phyloP scores from a whole-genome alignment of 2,329 filamentous ascomycete species.

The Chalaropsis ovoidea region DNA sequence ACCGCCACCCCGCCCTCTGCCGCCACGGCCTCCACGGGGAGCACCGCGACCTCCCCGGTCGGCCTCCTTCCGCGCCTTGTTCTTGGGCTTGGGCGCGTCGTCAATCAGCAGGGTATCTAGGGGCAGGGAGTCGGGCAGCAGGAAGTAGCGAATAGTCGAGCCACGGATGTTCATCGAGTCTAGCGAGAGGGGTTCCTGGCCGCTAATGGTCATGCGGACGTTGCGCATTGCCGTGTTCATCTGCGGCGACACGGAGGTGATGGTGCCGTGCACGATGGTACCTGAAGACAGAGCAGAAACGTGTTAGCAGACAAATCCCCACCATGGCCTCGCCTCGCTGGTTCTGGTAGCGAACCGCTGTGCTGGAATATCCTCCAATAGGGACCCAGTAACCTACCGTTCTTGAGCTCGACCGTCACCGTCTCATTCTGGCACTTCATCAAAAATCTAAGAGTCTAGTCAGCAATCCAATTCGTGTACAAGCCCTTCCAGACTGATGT shows the following conservation, averaged over 20 bases:
- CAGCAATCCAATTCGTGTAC: neutral
- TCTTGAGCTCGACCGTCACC: conserved; percentile 96
- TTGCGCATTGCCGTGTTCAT: conserved; percentile 97
- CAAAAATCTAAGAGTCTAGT: conserved; percentile 58
- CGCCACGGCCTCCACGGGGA: conserved; percentile 43
- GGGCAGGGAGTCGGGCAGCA: conserved; percentile 88
- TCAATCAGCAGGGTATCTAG: conserved; percentile 93
- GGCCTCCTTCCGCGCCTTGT: conserved; percentile 93
- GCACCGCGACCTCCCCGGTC: conserved; percentile 48
- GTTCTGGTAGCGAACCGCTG: neutral
- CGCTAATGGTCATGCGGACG: conserved; percentile 90
- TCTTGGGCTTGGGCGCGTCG: conserved; percentile 96
- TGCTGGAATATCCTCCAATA: neutral
- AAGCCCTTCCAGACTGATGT: neutral
- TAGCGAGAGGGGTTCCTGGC: conserved; percentile 75
- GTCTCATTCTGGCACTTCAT: conserved; percentile 99
- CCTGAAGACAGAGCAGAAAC: conserved; percentile 42
- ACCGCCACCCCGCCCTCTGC: conserved; percentile 48
- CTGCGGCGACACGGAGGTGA: conserved; percentile 89
- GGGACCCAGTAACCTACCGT: conserved; percentile 53
- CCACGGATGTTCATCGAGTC: conserved; percentile 96
- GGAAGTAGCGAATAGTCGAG: conserved; percentile 91
- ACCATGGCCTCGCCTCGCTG: neutral
- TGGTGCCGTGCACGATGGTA: conserved; percentile 92
- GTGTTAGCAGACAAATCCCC: neutral